phyloP scores from a whole-genome alignment of 148 eudicot genomes.

The Rhododendron ferrugineum region DNA sequence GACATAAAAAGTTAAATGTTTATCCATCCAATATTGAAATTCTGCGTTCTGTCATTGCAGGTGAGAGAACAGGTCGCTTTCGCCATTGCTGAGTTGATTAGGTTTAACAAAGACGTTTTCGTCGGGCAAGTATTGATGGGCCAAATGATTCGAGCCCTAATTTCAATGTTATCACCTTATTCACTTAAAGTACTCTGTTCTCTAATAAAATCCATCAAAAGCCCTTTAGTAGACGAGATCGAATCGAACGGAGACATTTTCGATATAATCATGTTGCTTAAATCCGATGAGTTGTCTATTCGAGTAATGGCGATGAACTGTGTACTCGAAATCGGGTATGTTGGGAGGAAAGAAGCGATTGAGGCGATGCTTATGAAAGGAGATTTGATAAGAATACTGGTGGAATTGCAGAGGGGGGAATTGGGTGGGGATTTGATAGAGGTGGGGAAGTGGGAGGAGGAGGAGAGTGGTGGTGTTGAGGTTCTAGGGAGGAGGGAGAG shows the following conservation, averaged over 20 bases:
- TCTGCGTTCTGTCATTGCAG: neutral
- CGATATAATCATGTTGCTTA: slow-evolving; percentile 30
- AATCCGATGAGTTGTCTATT: slow-evolving; percentile 22
- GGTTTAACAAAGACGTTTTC: slow-evolving; percentile 82
- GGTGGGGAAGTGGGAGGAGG: slow-evolving; percentile 33
- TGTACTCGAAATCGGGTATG: slow-evolving; percentile 75
- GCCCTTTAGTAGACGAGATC: slow-evolving; percentile 71
- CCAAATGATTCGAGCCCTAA: slow-evolving; percentile 35
- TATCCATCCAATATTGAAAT: neutral
- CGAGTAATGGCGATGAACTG: slow-evolving; percentile 43
- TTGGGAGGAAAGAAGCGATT: slow-evolving; percentile 76
- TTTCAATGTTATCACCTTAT: slow-evolving; percentile 35
- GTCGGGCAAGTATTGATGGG: slow-evolving; percentile 70
- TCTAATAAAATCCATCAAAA: slow-evolving; percentile 59
- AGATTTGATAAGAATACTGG: slow-evolving; percentile 42
- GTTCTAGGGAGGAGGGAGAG: slow-evolving; percentile 12
- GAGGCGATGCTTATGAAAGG: slow-evolving; percentile 61
- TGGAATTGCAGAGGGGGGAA: slow-evolving; percentile 68
- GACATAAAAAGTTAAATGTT: neutral
- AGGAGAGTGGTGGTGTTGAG: slow-evolving; percentile 8
- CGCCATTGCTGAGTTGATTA: slow-evolving; percentile 46
- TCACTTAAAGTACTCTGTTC: slow-evolving; percentile 45
- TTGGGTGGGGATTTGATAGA: slow-evolving; percentile 64
- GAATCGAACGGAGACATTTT: slow-evolving; percentile 47
- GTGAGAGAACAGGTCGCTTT: slow-evolving; percentile 46